Percentiles rank a stretch among this genome's conserved stretches.
Conservation (phyloP, 129 eudicot species). For the Tagetes erecta region DNA sequence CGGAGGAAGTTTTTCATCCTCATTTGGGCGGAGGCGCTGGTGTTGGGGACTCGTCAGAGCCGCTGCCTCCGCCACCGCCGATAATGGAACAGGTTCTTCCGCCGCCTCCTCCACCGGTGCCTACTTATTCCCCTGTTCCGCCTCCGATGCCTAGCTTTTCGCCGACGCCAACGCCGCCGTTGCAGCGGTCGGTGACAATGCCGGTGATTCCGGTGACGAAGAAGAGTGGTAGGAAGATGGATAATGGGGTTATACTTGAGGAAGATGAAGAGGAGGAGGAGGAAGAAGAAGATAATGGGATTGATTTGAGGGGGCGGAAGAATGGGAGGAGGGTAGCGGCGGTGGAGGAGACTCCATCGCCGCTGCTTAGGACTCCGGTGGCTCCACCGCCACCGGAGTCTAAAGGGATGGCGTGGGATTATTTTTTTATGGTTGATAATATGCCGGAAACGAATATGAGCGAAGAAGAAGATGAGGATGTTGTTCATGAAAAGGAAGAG, state of each 20-base stretch:
- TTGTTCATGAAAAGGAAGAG: conserved; percentile 47
- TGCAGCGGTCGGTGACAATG: conserved; percentile 78
- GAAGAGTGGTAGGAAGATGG: conserved; percentile 50
- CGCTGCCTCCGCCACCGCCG: conserved; percentile 68
- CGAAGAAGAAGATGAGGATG: conserved; percentile 52
- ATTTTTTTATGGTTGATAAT: conserved; percentile 56
- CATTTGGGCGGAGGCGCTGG: conserved; percentile 33
- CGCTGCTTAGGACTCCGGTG: conserved; percentile 41
- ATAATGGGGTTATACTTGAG: conserved; percentile 45
- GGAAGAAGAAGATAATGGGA: conserved; percentile 37
- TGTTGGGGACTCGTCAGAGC: conserved; percentile 37
- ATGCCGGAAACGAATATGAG: conserved; percentile 42
- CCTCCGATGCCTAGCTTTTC: conserved; percentile 80
- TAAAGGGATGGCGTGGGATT: conserved; percentile 84
- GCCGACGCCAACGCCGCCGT: conserved; percentile 53
- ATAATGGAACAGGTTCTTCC: conserved; percentile 54
- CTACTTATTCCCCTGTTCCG: conserved; percentile 57
- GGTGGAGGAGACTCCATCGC: conserved; percentile 42
- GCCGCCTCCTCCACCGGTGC: conserved; percentile 60
- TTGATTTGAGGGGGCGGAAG: conserved; percentile 44
- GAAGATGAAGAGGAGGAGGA: conserved; percentile 57
- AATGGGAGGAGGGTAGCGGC: conserved; percentile 32
- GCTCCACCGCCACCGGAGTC: conserved; percentile 57
- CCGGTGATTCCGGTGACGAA: conserved; percentile 54
- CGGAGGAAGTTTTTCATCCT: conserved; percentile 33